Percentiles rank a stretch among this genome's conserved stretches.
These are phyloP conservation scores for Proliferodiscus dingleyae DNA, from an alignment of 2,329 filamentous ascomycete genomes.

Conservation along the genomic window DNA sequence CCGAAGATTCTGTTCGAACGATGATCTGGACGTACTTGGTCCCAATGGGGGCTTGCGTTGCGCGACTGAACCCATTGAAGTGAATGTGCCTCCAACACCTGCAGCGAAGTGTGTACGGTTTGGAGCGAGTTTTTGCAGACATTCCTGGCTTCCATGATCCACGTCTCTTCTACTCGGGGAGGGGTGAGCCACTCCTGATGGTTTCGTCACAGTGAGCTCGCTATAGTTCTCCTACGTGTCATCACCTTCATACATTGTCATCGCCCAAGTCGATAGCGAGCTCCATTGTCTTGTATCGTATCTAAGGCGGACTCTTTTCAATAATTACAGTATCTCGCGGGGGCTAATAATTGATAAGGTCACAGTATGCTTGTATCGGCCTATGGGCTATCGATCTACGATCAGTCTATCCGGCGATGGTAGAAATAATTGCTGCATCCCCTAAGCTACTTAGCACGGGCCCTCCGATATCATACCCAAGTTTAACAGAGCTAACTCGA, in stretches of 20 bases:
- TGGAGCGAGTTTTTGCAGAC: conserved; percentile 31
- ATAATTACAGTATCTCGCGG: conserved; percentile 6
- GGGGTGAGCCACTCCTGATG: conserved; percentile 36
- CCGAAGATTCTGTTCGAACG: conserved; percentile 29
- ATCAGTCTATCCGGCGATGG: conserved; percentile 15
- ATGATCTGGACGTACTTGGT: conserved; percentile 32
- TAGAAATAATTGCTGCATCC: conserved; percentile 16
- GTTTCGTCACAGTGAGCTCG: conserved; percentile 33
- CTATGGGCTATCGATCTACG: conserved; percentile 25
- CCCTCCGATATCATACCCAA: conserved; percentile 23
- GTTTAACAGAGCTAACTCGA: conserved; percentile 35
- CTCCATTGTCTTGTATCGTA: too few species aligned
- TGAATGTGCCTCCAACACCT: conserved; percentile 36
- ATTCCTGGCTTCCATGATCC: conserved; percentile 39
- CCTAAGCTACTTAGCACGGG: conserved; percentile 21
- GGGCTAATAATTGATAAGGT: conserved; percentile 8
- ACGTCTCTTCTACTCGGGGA: conserved; percentile 36
- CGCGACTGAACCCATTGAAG: conserved; percentile 26
- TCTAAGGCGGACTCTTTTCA: conserved; percentile 17
- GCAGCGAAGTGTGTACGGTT: conserved; percentile 32
- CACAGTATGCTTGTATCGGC: conserved; percentile 24
- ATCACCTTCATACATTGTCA: too few species aligned
- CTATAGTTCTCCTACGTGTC: too few species aligned
- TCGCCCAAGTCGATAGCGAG: too few species aligned
- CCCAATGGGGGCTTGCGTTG: conserved; percentile 33